Evolutionary conservation across 805 yeast genomes (phyloP).

Genomic region (Candida montana): DNA sequence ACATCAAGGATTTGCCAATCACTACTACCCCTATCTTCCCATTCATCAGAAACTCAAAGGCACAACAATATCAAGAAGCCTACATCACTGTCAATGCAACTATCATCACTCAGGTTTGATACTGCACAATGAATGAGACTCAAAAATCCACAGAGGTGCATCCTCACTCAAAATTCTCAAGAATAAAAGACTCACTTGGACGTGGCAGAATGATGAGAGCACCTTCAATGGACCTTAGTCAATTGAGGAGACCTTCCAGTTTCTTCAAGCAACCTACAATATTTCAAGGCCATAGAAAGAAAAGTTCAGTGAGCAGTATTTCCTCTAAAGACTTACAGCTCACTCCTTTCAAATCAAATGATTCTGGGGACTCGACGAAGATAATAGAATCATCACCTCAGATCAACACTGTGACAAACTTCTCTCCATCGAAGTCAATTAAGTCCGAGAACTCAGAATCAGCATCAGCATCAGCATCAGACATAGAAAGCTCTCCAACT

Average conservation of each 20-base stretch:
- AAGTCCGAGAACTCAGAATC: slow-evolving; percentile 6
- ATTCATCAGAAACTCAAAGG: no score
- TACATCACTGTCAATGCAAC: no score
- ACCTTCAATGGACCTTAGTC: slow-evolving; percentile 6
- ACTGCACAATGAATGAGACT: background rate
- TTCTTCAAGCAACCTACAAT: slow-evolving; percentile 5
- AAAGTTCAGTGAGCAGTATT: slow-evolving; percentile 7
- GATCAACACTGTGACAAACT: slow-evolving; percentile 15
- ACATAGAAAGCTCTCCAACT: background rate
- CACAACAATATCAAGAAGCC: no score
- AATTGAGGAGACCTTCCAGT: slow-evolving; percentile 6
- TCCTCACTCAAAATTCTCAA: slow-evolving; percentile 1
- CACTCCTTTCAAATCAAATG: background rate
- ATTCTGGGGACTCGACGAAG: slow-evolving; percentile 1
- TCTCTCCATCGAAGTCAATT: slow-evolving; percentile 20
- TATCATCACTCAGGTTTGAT: no score
- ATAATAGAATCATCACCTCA: slow-evolving; percentile 9
- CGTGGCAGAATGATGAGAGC: slow-evolving; percentile 4
- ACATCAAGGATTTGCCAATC: no score
- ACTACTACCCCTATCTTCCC: no score
- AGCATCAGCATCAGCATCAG: background rate
- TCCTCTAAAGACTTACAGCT: background rate
- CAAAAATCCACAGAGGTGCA: background rate
- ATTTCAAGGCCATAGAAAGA: slow-evolving; percentile 6
- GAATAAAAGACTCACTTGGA: slow-evolving; percentile 6